Evolutionary conservation across 1,139 yeast species (phyloP).

Genomic region (Lodderomyces metapsilosis): DNA sequence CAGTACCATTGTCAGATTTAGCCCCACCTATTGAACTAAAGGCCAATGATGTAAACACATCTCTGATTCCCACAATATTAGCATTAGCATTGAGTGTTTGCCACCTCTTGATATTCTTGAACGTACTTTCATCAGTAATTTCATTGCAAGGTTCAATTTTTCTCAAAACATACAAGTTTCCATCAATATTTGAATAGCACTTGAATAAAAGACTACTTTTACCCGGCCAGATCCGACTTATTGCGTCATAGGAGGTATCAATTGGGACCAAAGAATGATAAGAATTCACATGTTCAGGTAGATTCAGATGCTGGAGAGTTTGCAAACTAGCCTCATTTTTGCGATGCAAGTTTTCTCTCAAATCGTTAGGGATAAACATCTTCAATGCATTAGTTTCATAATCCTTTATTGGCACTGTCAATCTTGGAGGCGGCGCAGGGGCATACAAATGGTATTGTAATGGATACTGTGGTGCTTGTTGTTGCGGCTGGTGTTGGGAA

Average conservation of each 20-base stretch:
- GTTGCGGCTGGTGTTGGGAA: slow-evolving; percentile 7
- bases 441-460: slow-evolving; percentile 88
- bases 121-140: slow-evolving; percentile 55
- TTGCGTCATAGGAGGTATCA: slow-evolving; percentile 57
- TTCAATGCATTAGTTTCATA: slow-evolving; percentile 69
- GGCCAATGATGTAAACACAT: slow-evolving; percentile 84
- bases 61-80: slow-evolving; percentile 65
- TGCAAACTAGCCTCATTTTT: slow-evolving; percentile 83
- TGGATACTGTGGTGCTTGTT: slow-evolving; percentile 42
- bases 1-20: slow-evolving; percentile 25
- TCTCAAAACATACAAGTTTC: slow-evolving; percentile 72
- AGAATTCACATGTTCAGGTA: slow-evolving; percentile 76
- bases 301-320: slow-evolving; percentile 54
- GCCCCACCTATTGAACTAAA: slow-evolving; percentile 61
- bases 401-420: slow-evolving; percentile 56
- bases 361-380: slow-evolving; percentile 69
- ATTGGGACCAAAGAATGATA: slow-evolving; percentile 88
- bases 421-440: slow-evolving; percentile 80
- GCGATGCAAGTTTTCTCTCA: slow-evolving; percentile 69
- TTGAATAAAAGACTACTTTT: slow-evolving; percentile 68
- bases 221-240: slow-evolving; percentile 54
- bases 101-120: slow-evolving; percentile 40
- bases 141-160: slow-evolving; percentile 58
- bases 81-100: slow-evolving; percentile 45
- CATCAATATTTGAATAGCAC: slow-evolving; percentile 77